phyloP scores from a whole-genome alignment of 352 stramenopile genomes.

The Nannochloropsis limnetica region DNA sequence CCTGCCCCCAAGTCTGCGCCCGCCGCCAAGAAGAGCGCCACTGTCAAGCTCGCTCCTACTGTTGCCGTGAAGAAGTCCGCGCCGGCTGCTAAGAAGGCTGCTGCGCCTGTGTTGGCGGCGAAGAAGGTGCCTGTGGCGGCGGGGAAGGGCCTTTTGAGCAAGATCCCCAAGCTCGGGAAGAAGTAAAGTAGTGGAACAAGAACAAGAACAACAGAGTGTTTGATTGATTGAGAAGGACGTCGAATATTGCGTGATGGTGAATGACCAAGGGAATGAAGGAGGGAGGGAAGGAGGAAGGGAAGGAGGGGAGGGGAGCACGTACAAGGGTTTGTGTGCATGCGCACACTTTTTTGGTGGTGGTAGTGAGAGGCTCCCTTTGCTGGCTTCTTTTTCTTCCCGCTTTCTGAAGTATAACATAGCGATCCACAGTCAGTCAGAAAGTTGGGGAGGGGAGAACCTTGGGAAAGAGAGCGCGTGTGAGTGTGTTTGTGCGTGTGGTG shows the following conservation, averaged over 20 bases:
- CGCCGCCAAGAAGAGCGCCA: background rate
- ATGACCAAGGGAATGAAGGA: background rate
- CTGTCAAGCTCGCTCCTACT: background rate
- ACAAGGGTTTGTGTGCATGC: background rate
- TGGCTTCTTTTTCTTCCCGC: background rate
- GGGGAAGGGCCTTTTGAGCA: background rate
- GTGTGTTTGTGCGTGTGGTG: background rate
- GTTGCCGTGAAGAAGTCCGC: background rate
- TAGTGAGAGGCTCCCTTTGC: too few relatives aligned
- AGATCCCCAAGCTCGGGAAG: background rate
- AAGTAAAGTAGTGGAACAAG: slow-evolving; percentile 22
- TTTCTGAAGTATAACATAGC: background rate
- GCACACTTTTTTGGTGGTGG: background rate
- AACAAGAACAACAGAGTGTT: background rate
- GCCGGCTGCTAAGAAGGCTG: background rate
- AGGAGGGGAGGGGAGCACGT: background rate
- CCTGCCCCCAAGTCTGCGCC: background rate
- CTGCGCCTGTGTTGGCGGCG: background rate
- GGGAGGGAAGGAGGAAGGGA: background rate
- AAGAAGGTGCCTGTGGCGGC: slow-evolving; percentile 10
- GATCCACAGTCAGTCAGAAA: background rate
- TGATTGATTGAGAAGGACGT: background rate
- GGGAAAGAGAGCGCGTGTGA: background rate
- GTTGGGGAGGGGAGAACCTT: background rate
- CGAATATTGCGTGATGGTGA: background rate